Evolutionary conservation across 2,329 filamentous ascomycete genomes (phyloP).

Genomic region (Dryadomyces sulphureus): DNA sequence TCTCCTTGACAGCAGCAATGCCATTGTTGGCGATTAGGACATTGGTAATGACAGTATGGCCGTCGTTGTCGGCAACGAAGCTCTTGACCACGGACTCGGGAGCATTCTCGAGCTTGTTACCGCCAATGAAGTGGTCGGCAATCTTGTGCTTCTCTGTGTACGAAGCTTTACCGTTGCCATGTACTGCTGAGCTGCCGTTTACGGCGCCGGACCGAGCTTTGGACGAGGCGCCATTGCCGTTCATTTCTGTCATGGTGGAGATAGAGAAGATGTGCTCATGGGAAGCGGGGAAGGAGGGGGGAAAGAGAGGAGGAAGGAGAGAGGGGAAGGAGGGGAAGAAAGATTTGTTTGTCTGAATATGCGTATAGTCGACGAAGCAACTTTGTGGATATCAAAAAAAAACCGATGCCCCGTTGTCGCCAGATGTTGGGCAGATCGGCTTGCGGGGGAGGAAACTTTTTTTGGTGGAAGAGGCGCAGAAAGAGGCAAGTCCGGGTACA

Average conservation of each 20-base stretch:
- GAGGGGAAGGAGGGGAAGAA: not conserved
- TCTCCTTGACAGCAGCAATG: constrained; percentile 98
- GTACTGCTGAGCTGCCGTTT: constrained; percentile 34
- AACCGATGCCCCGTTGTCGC: too few species aligned
- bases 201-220: constrained; percentile 9
- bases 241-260: constrained; percentile 32
- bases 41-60: constrained; percentile 96
- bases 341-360: not conserved
- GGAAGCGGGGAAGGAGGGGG: not conserved
- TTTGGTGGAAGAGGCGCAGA: not conserved
- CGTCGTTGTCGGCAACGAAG: constrained; percentile 78
- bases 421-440: not conserved
- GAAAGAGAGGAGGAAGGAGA: not conserved
- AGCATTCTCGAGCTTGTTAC: constrained; percentile 73
- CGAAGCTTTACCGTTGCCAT: constrained; percentile 43
- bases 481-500: not conserved
- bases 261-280: not conserved
- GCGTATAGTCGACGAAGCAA: too few species aligned
- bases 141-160: constrained; percentile 73
- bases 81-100: constrained; percentile 83
- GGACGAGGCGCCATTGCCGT: constrained; percentile 20
- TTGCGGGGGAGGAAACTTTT: not conserved
- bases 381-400: not conserved
- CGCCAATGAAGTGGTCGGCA: constrained; percentile 90
- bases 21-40: constrained; percentile 99